phyloP scores from a whole-genome alignment of 352 stramenopile species.

The Phytophthora cajani region DNA sequence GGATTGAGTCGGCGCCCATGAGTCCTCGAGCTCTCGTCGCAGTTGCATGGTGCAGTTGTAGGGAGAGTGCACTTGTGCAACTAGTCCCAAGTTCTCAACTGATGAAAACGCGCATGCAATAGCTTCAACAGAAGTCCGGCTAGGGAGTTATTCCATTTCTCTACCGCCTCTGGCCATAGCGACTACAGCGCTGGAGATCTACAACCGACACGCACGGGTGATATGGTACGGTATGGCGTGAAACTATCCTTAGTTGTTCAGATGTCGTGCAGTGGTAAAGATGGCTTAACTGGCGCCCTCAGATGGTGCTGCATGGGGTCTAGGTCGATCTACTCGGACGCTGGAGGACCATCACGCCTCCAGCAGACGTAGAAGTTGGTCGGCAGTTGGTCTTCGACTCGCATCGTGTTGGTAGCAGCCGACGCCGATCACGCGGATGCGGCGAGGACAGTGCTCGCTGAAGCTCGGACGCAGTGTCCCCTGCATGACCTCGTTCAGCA shows the following conservation, averaged over 20 bases:
- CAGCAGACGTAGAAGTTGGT: constrained; percentile 46
- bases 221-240: background rate
- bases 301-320: background rate
- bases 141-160: constrained; percentile 1
- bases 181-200: background rate
- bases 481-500: constrained; percentile 53
- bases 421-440: constrained; percentile 46
- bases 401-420: constrained; percentile 55
- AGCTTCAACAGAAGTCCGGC: background rate
- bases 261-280: background rate
- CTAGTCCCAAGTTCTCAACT: constrained; percentile 17
- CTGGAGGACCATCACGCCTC: constrained; percentile 19
- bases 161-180: constrained; percentile 7
- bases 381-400: constrained; percentile 33
- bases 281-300: background rate
- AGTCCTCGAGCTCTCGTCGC: constrained; percentile 13
- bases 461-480: constrained; percentile 56
- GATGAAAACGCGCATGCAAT: background rate
- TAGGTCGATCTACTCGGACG: background rate
- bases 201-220: constrained; percentile 1
- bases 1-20: constrained; percentile 19
- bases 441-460: constrained; percentile 44
- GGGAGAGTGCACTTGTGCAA: background rate
- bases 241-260: constrained; percentile 4
- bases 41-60: background rate